These are phyloP conservation scores for Gossypium longicalyx DNA, from an alignment of 345 rosid genomes.

Conservation along the genomic window DNA sequence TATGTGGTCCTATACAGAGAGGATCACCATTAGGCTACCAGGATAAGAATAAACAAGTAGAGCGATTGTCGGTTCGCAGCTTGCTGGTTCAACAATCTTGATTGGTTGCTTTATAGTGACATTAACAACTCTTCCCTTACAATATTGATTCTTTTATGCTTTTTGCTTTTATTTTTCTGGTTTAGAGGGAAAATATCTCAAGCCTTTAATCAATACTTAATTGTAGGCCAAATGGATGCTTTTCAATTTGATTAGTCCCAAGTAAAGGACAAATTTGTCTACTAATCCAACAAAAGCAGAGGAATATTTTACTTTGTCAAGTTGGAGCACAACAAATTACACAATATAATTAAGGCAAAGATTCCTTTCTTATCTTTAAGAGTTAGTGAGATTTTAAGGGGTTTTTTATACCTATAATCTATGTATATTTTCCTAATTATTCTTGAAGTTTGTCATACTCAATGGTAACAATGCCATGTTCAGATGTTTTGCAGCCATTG, in stretches of 20 bases:
- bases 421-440: not conserved
- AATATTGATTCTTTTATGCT: not conserved
- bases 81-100: slow-evolving; percentile 13
- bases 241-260: not conserved
- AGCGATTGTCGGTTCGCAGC: slow-evolving; percentile 7
- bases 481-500: not conserved
- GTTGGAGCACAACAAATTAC: not conserved
- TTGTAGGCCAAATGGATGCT: not conserved
- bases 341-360: not conserved
- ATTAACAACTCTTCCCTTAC: not conserved
- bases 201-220: not conserved
- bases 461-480: slow-evolving; percentile 11
- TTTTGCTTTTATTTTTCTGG: not conserved
- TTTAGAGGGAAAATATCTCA: not conserved
- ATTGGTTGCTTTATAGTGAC: slow-evolving; percentile 12
- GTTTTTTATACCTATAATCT: not conserved
- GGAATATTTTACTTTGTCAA: not conserved
- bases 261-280: not conserved
- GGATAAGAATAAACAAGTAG: not conserved
- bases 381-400: not conserved
- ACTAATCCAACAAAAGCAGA: not conserved
- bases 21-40: not conserved
- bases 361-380: not conserved
- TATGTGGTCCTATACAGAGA: slow-evolving; percentile 11
- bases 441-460: not conserved